Evolutionary conservation across 208 protist species (phyloP), one percentile per base, ranked within the genome.

Genomic region (Leishmania major): DNA sequence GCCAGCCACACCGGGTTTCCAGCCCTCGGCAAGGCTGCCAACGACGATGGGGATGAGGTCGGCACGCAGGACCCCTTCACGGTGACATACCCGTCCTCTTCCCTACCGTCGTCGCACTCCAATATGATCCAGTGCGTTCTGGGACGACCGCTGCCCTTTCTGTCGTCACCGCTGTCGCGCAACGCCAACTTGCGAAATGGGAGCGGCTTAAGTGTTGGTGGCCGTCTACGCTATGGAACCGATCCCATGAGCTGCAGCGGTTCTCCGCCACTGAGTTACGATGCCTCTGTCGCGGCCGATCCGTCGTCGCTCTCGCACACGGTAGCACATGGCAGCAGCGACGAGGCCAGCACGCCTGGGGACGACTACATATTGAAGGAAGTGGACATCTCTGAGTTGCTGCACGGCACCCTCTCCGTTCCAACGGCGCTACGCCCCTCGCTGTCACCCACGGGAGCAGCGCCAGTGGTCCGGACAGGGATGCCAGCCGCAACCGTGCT

Each of bases 401-500:
- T 22, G 2, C 25, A 37, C 40, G 43, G 19, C 35, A 19, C 69
- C 69, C 49, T 10, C 5, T 25, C 67, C 67, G 19, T 49, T 10
- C 17, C 17, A 8, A 3, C 43, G 3, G 43, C 37, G 13, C 43
- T 28, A 17, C 74, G 31, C 1, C 40, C 55, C 17, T 13, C 53
- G 51, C 55, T 22, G 3, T n/a, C 74, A 10, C 49, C 55, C 22
- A 8, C 19, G 8, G 57, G 1, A 47, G 75, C 75, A 1, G 37
- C 57, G 11, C 40, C 74, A 6, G 25, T 31, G 3, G 25, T 0
- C 35, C 74, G 25, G n/a, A 45, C 4, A 40, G 35, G 22, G 15
- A 47, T 57, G 25, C 40, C 75, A 1, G 3, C 86, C 75, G 76
- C 81, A 15, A 19, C 43, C 0, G 80, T 93, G 35, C 73, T 93